Evolutionary conservation across 2,329 filamentous ascomycete species (phyloP).

Genomic region (Mollisia scopiformis): DNA sequence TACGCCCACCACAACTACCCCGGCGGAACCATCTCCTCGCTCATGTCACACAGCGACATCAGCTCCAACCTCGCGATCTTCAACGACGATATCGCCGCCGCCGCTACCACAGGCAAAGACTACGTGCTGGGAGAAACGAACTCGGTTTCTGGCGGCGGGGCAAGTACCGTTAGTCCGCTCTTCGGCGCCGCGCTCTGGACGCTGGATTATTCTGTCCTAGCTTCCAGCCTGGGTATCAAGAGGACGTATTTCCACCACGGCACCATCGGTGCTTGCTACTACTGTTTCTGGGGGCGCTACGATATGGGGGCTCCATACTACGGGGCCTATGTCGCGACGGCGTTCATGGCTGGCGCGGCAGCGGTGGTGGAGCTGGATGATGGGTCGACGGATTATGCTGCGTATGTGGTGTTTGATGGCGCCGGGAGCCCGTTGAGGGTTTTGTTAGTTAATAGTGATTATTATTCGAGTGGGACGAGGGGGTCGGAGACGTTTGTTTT

Average conservation of each 20-base stretch:
- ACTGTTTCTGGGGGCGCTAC: constrained; percentile 35
- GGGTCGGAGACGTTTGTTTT: constrained; percentile 26
- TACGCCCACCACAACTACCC: constrained; percentile 40
- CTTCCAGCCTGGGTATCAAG: constrained; percentile 25
- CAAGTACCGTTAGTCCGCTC: constrained; percentile 26
- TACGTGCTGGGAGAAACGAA: constrained; percentile 37
- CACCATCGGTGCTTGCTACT: constrained; percentile 37
- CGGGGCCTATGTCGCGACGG: constrained; percentile 31
- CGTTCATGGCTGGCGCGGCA: constrained; percentile 28
- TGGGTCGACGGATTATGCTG: constrained; percentile 25
- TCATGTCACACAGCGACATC: constrained; percentile 35
- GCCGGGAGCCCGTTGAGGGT: constrained; percentile 17
- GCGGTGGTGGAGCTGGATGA: constrained; percentile 29
- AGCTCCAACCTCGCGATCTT: constrained; percentile 26
- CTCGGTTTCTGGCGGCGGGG: constrained; percentile 35
- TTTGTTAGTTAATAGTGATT: constrained; percentile 34
- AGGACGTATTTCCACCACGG: constrained; percentile 35
- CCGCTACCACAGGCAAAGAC: constrained; percentile 26
- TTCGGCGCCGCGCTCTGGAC: constrained; percentile 35
- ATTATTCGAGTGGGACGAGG: constrained; percentile 29
- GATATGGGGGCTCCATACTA: constrained; percentile 34
- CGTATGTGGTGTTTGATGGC: constrained; percentile 29
- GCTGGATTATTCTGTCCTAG: constrained; percentile 31
- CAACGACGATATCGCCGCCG: constrained; percentile 28
- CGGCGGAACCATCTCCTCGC: constrained; percentile 39